Evolutionary conservation across 345 rosid genomes (phyloP).

Genomic region (Arabis hirsuta): DNA sequence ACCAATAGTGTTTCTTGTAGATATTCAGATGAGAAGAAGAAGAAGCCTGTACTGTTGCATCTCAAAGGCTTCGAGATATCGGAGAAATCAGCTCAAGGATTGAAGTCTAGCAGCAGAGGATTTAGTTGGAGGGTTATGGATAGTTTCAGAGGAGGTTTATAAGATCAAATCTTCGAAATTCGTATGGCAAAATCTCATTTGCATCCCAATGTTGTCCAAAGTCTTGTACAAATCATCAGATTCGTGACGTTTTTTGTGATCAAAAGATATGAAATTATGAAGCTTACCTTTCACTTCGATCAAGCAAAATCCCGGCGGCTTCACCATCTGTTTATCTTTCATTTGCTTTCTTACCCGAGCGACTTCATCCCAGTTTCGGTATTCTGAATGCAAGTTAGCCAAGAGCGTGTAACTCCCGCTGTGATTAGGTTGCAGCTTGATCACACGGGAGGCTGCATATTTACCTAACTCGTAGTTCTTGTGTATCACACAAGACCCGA

Average conservation of each 20-base stretch:
- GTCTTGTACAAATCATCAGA: constrained; percentile 34
- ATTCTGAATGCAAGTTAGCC: constrained; percentile 58
- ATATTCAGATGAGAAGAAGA: constrained; percentile 29
- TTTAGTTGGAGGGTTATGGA: constrained; percentile 28
- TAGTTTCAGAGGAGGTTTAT: constrained; percentile 41
- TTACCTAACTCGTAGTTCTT: constrained; percentile 28
- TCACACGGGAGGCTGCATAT: constrained; percentile 59
- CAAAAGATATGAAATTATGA: constrained; percentile 19
- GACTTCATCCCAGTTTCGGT: constrained; percentile 62
- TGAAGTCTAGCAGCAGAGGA: constrained; percentile 14
- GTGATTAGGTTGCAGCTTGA: constrained; percentile 57
- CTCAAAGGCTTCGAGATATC: constrained; percentile 39
- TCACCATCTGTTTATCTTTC: constrained; percentile 53
- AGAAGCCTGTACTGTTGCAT: constrained; percentile 31
- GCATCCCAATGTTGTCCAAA: constrained; percentile 14
- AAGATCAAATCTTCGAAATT: constrained; percentile 6
- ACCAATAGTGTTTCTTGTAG: constrained; percentile 36
- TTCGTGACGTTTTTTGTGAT: not conserved
- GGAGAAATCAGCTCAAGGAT: constrained; percentile 18
- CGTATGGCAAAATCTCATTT: constrained; percentile 10
- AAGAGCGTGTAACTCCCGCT: constrained; percentile 55
- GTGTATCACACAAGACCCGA: constrained; percentile 34
- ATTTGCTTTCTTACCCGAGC: constrained; percentile 51
- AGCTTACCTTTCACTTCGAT: constrained; percentile 46
- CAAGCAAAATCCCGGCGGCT: constrained; percentile 64